Conservation (phyloP, 2,329 filamentous ascomycete species). For the Aureobasidium musti region DNA sequence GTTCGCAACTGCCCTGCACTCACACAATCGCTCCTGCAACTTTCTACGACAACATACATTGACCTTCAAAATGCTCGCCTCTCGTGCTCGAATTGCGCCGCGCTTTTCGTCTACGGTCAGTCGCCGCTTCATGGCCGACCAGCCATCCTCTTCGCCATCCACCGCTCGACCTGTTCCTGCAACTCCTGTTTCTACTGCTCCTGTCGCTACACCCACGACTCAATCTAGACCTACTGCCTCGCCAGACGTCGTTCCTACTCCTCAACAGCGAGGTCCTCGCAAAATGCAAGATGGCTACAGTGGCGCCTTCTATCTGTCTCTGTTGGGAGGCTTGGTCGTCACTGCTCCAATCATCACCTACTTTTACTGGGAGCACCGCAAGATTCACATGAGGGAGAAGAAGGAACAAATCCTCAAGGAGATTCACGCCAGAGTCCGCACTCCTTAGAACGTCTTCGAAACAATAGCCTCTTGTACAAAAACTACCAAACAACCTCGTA, state of each 20-base stretch:
- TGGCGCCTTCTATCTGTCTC: slow-evolving; percentile 23
- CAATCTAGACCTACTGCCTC: background rate
- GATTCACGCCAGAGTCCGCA: slow-evolving; percentile 33
- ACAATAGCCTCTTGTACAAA: background rate
- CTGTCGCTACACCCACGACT: slow-evolving; percentile 5
- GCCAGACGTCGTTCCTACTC: background rate
- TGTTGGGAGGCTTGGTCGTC: slow-evolving; percentile 34
- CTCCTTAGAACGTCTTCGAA: background rate
- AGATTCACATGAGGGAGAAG: slow-evolving; percentile 41
- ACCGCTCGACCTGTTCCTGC: background rate
- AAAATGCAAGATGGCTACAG: slow-evolving; percentile 20
- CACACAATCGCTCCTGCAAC: background rate
- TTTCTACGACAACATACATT: background rate
- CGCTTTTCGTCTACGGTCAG: background rate
- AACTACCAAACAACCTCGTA: background rate
- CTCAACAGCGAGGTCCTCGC: background rate
- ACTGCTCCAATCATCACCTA: slow-evolving; percentile 36
- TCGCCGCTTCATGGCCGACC: slow-evolving; percentile 24
- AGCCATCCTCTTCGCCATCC: background rate
- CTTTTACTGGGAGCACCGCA: slow-evolving; percentile 40
- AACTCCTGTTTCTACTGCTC: background rate
- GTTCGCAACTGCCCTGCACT: background rate
- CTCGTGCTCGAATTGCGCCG: background rate
- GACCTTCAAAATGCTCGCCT: slow-evolving; percentile 18
- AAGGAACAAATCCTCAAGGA: slow-evolving; percentile 38